Conservation (phyloP, 1,284 basidiomycete species). For the Fomes fomentarius region DNA sequence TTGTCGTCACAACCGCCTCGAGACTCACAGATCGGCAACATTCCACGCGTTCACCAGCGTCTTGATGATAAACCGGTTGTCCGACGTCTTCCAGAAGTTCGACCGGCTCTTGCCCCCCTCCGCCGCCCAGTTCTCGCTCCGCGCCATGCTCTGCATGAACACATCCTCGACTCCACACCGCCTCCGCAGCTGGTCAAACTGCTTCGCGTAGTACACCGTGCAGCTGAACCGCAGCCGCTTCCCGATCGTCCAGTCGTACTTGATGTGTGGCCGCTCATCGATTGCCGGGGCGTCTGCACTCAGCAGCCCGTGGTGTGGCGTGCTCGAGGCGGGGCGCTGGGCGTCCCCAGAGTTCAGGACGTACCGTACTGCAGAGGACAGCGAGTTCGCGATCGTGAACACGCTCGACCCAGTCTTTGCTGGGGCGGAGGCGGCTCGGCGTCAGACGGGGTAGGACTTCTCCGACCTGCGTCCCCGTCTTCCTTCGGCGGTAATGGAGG, state of each 20-base stretch:
- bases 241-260: slow-evolving; percentile 77
- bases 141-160: slow-evolving; percentile 63
- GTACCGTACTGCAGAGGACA: slow-evolving; percentile 61
- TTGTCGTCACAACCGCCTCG: no score
- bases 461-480: not conserved
- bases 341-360: slow-evolving; percentile 46
- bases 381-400: slow-evolving; percentile 52
- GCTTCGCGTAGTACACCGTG: slow-evolving; percentile 78
- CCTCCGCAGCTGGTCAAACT: slow-evolving; percentile 69
- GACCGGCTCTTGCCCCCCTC: slow-evolving; percentile 74
- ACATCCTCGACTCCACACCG: slow-evolving; percentile 69
- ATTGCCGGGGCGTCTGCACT: slow-evolving; percentile 46
- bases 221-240: slow-evolving; percentile 75
- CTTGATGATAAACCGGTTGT: slow-evolving; percentile 81
- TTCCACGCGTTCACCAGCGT: slow-evolving; percentile 84
- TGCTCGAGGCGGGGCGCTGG: slow-evolving; percentile 26
- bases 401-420: slow-evolving; percentile 32
- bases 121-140: slow-evolving; percentile 68
- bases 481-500: slow-evolving; percentile 37
- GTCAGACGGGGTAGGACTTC: not conserved
- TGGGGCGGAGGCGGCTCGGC: slow-evolving; percentile 13
- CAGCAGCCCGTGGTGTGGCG: slow-evolving; percentile 26
- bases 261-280: slow-evolving; percentile 76
- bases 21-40: slow-evolving; percentile 75
- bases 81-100: slow-evolving; percentile 79